phyloP scores from a whole-genome alignment of 73 alveolate genomes.

The Effrenium voratum region DNA sequence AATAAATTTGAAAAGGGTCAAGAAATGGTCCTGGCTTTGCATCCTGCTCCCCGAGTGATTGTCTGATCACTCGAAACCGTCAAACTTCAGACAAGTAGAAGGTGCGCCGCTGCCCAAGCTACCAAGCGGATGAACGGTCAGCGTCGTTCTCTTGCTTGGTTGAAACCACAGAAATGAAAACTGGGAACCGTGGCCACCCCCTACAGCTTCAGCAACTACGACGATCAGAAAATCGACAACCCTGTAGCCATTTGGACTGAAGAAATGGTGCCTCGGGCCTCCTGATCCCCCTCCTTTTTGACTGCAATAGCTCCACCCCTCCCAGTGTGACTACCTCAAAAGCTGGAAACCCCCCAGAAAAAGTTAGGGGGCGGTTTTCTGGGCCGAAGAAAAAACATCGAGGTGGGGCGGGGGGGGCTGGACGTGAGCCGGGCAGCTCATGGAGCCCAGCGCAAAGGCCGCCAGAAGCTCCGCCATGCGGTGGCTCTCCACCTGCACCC shows the following conservation, averaged over 20 bases:
- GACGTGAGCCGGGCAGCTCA: not conserved
- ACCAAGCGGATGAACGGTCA: no score
- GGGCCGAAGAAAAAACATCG: not conserved
- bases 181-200: no score
- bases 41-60: no score
- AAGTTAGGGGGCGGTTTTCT: not conserved
- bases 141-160: no score
- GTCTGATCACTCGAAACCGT: no score
- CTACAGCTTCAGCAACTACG: not conserved
- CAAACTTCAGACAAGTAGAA: no score
- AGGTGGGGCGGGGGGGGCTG: not conserved
- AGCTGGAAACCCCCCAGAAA: not conserved
- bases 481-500: constrained; percentile 87
- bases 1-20: no score
- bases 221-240: not conserved
- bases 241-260: not conserved
- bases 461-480: constrained; percentile 37
- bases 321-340: not conserved
- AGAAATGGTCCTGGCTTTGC: no score
- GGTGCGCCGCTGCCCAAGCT: no score
- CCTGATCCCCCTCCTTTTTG: not conserved
- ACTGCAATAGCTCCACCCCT: not conserved
- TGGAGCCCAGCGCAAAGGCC: constrained; percentile 49
- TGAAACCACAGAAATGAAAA: no score
- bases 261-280: not conserved